Base-by-base conservation (phyloP, 805 yeast genomes). In the Priceomyces melissophilus region DNA sequence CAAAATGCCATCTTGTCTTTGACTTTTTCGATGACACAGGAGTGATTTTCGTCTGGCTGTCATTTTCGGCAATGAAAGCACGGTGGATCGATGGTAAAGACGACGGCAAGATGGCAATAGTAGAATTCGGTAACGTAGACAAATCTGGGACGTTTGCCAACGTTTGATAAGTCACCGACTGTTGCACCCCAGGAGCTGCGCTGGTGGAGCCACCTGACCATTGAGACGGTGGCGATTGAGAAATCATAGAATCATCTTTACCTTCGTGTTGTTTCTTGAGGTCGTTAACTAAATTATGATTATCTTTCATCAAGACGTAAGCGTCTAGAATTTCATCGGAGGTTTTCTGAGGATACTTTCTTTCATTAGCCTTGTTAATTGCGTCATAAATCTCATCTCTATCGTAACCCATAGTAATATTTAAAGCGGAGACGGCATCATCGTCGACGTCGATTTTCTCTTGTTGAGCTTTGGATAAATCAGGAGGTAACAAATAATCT, bases 1-100 rank as follows among this genome's bases (percentile, higher is more conserved):
- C 99, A 58, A 93, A 93, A 70, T 93, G 99, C 99, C 99, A 93
- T 63, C 96, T 81, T 5, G 96, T 87, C 64, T 89, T 91, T 46
- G 91, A 85, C 61, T 87, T 88, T 61, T 91, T 89, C 35, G 84
- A 74, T 16, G 82, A 74, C 14, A 81, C 69, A 8, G 87, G 82
- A 32, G 73, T 70, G 37, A 70, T 62, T 32, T 62, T 55, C 20
- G 58, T 41, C 39, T 54, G 60, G 43, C 52, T 48, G 17, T 50
- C 49, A 34, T 61, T 61, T 49, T 81, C 84, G 50, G 81, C 74
- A 98, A 91, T 93, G 57, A 78, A 87, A 1, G 97, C 97, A 37
- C 96, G 74, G 58, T 91, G 98, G 38, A 91, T 87, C 46, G 91
- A 88, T 3, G 99, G 97, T 53, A 93, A 73, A 4, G 97, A 89